Evolutionary conservation across 805 yeast species (phyloP).

Genomic region (Wickerhamiella alocasiicola): DNA sequence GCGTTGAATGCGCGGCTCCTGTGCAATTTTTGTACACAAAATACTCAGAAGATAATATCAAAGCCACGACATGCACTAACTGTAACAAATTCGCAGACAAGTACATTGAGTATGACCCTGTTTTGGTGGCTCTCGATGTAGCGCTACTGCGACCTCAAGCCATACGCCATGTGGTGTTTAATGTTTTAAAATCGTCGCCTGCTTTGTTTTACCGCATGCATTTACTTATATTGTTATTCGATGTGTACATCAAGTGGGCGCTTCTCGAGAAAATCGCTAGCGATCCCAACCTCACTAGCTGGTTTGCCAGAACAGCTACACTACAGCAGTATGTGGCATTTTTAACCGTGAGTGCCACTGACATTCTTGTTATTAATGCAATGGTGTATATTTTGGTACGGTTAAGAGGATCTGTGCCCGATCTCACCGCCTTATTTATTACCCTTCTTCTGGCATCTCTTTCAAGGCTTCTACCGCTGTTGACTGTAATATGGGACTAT

Average conservation of each 20-base stretch:
- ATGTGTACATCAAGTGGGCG: conserved; percentile 88
- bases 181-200: conserved; percentile 31
- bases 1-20: conserved; percentile 72
- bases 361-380: conserved; percentile 26
- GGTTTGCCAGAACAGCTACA: conserved; percentile 25
- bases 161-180: conserved; percentile 68
- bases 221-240: conserved; percentile 59
- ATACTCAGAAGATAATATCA: conserved; percentile 67
- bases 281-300: conserved; percentile 15
- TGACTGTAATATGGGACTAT: conserved; percentile 95
- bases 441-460: conserved; percentile 67
- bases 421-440: conserved; percentile 40
- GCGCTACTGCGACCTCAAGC: conserved; percentile 74
- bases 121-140: conserved; percentile 71
- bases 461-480: conserved; percentile 73
- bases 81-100: conserved; percentile 76
- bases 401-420: conserved; percentile 28
- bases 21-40: conserved; percentile 53
- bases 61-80: conserved; percentile 58
- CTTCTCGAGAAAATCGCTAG: conserved; percentile 52
- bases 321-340: conserved; percentile 30
- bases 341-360: conserved; percentile 27
- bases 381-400: conserved; percentile 25
- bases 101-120: conserved; percentile 82
- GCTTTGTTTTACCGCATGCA: conserved; percentile 36